Base-by-base conservation (phyloP, 768 basidiomycete species). In the Collybia sordida region DNA sequence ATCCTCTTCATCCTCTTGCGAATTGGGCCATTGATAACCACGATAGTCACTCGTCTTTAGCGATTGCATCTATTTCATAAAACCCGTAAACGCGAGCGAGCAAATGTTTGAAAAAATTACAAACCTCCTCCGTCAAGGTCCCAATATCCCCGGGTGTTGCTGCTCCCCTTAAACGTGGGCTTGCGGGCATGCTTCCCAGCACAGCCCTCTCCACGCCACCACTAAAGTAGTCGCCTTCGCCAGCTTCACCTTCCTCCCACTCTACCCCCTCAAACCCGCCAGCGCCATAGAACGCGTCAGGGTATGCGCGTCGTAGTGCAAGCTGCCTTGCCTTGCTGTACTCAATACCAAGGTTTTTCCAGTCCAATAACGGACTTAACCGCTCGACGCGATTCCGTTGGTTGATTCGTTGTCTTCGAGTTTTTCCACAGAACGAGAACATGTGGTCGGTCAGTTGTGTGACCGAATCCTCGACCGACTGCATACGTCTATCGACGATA, bases 321-420 rank as follows among this genome's bases (percentile, higher is more conserved):
- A 98, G 73, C 69, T 96, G 94, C 36, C 97, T 75, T 21, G 93
- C 90, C 75, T 98, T 99, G 67, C 88, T 86, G 69, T 99, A 99
- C 69, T 99, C 97, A 54, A 98, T 81, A 2, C 97, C 97, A 24
- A 99, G 74, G 63, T 93, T 93, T 75, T 99, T 99, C 97, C 97
- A 98, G 67, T 99, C 97, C 52, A 99, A 75, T 49, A 99, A 69
- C 14, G 96, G 96, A 43, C 85, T 88, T 15, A 99, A 77, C 22
- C 97, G 83, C 66, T 99, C 97, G 47, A 98, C 96, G 37, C 97
- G 85, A 73, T 98, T 99, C 25, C 97, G 88, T 72, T 98, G 97
- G 71, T 99, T 98, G 69, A 98, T 98, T 42, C 97, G 82, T 68
- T 98, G 97, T 38, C 97, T 81, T n/a, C 97, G 80, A 3, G 93